Conservation (phyloP, 257 asterid genomes). For the Nicotiana paniculata region DNA sequence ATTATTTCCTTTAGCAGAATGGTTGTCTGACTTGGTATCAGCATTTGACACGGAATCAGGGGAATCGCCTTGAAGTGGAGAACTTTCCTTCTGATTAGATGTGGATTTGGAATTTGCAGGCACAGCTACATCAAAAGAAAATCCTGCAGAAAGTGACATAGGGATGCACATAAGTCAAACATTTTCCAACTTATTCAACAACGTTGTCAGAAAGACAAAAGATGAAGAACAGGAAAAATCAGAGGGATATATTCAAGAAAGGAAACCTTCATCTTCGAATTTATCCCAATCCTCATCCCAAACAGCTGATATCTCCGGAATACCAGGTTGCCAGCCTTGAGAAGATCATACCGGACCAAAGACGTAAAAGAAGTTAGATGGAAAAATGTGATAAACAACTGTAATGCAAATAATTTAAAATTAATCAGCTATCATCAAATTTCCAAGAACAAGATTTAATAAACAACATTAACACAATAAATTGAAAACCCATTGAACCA, state of each 20-base stretch:
- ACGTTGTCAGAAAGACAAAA: constrained; percentile 4
- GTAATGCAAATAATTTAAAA: not conserved
- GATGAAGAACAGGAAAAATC: not conserved
- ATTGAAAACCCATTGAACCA: not conserved
- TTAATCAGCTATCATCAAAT: not conserved
- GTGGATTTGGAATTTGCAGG: constrained; percentile 47
- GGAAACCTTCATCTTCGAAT: constrained; percentile 90
- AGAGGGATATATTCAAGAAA: constrained; percentile 9
- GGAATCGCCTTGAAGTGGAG: constrained; percentile 52
- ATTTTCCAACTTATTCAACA: not conserved
- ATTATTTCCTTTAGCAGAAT: constrained; percentile 32
- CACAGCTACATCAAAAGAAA: constrained; percentile 61
- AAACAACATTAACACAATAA: constrained; percentile 4
- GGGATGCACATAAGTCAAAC: not conserved
- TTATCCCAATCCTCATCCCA: constrained; percentile 99
- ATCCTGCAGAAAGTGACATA: constrained; percentile 38
- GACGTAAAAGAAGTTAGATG: not conserved
- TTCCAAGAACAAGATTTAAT: not conserved
- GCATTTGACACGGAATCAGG: constrained; percentile 55
- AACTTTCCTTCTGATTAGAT: constrained; percentile 38
- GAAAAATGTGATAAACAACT: not conserved
- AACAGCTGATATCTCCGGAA: constrained; percentile 72
- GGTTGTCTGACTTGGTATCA: constrained; percentile 44
- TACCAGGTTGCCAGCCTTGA: constrained; percentile 95
- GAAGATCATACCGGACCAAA: constrained; percentile 1